Evolutionary conservation across 495 filamentous ascomycete genomes (phyloP).

Genomic region (Neurospora africana): DNA sequence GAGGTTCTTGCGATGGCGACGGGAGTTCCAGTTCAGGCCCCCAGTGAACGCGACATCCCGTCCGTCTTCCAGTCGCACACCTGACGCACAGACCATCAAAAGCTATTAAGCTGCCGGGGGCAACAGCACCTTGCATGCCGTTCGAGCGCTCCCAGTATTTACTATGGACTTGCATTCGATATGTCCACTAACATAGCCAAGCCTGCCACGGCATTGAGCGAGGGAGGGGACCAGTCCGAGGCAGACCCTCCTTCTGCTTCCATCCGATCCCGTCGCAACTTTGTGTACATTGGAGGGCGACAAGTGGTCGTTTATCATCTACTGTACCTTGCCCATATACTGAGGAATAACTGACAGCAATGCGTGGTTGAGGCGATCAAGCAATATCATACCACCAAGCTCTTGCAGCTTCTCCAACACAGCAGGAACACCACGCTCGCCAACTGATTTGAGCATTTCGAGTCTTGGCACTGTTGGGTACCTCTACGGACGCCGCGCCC

Average conservation of each 20-base stretch:
- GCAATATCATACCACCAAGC: background rate
- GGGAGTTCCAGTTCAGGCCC: background rate
- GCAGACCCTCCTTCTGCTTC: background rate
- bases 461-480: background rate
- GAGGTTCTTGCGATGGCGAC: background rate
- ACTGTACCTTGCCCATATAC: background rate
- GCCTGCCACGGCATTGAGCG: background rate
- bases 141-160: background rate
- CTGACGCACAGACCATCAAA: background rate
- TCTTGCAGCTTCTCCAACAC: background rate
- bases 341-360: background rate
- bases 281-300: background rate
- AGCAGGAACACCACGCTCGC: background rate
- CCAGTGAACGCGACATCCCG: background rate
- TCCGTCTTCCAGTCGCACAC: background rate
- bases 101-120: background rate
- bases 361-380: background rate
- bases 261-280: background rate
- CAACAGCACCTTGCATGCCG: background rate
- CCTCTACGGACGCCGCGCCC: background rate
- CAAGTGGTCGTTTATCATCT: background rate
- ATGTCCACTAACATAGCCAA: too few relatives aligned
- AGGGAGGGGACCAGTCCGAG: background rate
- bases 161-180: background rate
- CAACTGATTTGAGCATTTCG: background rate